These are phyloP conservation scores for Eutypa lata DNA, from an alignment of 2,329 filamentous ascomycete genomes.

Conservation along the genomic window DNA sequence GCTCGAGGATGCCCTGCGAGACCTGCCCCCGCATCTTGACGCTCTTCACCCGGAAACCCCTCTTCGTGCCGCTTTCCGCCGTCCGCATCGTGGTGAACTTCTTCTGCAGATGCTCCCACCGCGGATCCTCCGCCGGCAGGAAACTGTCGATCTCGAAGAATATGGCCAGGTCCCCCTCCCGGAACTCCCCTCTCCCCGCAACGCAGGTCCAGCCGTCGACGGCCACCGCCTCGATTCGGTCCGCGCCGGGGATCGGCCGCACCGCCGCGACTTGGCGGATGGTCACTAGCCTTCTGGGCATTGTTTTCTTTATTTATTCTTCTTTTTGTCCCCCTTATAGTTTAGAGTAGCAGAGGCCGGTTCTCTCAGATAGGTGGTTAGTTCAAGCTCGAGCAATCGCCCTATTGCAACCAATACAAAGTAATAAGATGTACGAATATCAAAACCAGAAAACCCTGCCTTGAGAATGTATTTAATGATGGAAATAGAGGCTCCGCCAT, in stretches of 20 bases:
- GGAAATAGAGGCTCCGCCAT: too few species aligned
- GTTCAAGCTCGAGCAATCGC: too few species aligned
- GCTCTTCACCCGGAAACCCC: constrained; percentile 20
- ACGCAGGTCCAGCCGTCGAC: constrained; percentile 25
- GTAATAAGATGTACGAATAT: too few species aligned
- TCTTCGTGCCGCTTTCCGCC: too few species aligned
- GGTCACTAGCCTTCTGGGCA: constrained; percentile 30
- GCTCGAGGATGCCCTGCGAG: constrained; percentile 24
- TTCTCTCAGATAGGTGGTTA: too few species aligned
- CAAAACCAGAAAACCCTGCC: too few species aligned
- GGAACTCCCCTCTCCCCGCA: constrained; percentile 6
- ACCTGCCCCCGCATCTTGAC: constrained; percentile 11
- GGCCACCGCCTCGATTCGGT: constrained; percentile 11
- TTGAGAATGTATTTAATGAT: too few species aligned
- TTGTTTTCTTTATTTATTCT: background rate
- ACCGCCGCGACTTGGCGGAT: constrained; percentile 18
- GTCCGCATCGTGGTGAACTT: constrained; percentile 10
- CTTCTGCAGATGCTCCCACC: constrained; percentile 13
- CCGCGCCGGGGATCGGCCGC: constrained; percentile 6
- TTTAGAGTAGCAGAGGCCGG: too few species aligned
- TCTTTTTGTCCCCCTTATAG: background rate
- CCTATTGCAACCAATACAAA: too few species aligned
- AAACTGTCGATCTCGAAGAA: constrained; percentile 30
- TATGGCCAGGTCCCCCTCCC: constrained; percentile 18
- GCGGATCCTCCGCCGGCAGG: constrained; percentile 16